Evolutionary conservation across 1,284 basidiomycete species (phyloP), one percentile per base, ranked within the genome.

Genomic region (Cryptococcus sp.): DNA sequence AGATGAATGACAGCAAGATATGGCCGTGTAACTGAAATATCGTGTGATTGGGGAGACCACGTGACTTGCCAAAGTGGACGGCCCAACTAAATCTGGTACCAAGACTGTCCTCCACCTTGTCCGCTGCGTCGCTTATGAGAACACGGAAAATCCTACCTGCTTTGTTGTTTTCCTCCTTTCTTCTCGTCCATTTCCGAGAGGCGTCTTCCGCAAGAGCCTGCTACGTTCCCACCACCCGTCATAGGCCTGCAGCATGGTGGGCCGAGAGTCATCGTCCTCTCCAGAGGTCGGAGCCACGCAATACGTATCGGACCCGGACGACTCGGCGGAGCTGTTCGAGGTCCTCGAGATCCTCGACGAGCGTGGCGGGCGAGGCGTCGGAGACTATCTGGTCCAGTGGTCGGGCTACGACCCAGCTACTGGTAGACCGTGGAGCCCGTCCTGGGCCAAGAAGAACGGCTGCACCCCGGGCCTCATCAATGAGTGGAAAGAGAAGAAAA

Each of bases 381-480:
- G 58, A n/a, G 43, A 65, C 35, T 76, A 72, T 56, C 66, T 72
- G 3, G 62, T 77, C 20, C 46, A 67, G 40, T 77, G 75, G 75
- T 60, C 52, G 23, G 73, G 70, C 3, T 30, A 60, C 5, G 69
- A 77, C 40, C 65, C 68, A 13, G 48, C 47, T 1, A 71, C 66
- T 10, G 67, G 67, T 1, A 38, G 67, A 30, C 55, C 49, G 5
- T 77, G 65, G 64, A 50, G 55, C 35, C 67, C 69, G 3, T 64
- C 66, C 1, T 77, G 75, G 75, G 69, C 69, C 38, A 25, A 51
- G 10, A 68, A 64, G 49, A 41, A 52, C 8, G 59, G 56, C 11
- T 66, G 63, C 22, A 67, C 70, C 6, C 50, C 55, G 6, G 63
- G 50, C 0, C 47, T 73, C 25, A 62, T 71, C 25, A 41, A 59